Conservation (phyloP, 2,329 filamentous ascomycete species). For the Fusarium heterosporum region DNA sequence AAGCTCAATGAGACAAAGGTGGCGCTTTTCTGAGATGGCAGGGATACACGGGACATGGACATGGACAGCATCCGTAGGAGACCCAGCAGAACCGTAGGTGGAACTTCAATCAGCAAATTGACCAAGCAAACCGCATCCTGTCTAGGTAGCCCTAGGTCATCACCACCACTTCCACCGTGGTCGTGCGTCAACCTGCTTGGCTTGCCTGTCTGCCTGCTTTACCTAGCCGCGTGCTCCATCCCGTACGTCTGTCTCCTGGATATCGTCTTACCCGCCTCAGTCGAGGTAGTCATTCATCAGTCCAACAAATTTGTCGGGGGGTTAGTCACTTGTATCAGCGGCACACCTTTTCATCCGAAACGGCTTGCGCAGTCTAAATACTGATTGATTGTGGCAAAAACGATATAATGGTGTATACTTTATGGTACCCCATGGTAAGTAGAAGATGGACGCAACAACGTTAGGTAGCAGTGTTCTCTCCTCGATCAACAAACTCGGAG, state of each 20-base stretch:
- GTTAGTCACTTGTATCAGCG: constrained; percentile 5
- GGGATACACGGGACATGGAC: constrained; percentile 17
- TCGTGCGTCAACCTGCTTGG: constrained; percentile 33
- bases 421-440: background rate
- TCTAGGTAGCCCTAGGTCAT: constrained; percentile 22
- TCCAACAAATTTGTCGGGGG: background rate
- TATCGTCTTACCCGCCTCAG: constrained; percentile 20
- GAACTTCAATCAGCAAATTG: constrained; percentile 27
- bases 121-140: constrained; percentile 27
- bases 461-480: background rate
- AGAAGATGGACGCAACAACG: background rate
- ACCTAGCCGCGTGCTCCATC: constrained; percentile 12
- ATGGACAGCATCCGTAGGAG: constrained; percentile 32
- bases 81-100: constrained; percentile 33
- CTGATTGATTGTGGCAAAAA: background rate
- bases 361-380: background rate
- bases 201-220: background rate
- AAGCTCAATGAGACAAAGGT: constrained; percentile 21
- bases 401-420: background rate
- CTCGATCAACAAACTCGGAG: constrained; percentile 19
- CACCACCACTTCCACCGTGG: constrained; percentile 38
- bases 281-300: constrained; percentile 3
- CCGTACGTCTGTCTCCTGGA: background rate
- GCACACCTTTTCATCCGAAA: background rate
- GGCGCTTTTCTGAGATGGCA: constrained; percentile 16